Evolutionary conservation across 2,329 filamentous ascomycete genomes (phyloP).

Genomic region (Chaetomiaceae sp.): DNA sequence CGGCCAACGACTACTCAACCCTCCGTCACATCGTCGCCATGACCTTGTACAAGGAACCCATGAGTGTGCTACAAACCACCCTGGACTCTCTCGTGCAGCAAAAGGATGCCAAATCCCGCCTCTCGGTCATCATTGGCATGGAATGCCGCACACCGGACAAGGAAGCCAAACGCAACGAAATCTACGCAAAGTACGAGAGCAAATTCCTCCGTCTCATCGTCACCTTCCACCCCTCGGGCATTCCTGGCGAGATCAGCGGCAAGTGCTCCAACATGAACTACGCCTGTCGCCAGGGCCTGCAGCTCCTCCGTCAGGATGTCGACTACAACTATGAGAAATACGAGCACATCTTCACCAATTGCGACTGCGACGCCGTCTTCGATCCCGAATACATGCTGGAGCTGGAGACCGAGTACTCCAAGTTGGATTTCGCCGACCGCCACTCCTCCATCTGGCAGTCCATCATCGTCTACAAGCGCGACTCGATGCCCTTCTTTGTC

Average conservation of each 20-base stretch:
- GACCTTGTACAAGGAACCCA: conserved; percentile 17
- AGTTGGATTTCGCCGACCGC: conserved; percentile 8
- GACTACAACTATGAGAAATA: conserved; percentile 15
- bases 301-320: conserved; percentile 10
- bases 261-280: conserved; percentile 19
- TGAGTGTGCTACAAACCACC: conserved; percentile 12
- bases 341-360: conserved; percentile 19
- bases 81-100: conserved; percentile 15
- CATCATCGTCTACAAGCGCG: conserved; percentile 17
- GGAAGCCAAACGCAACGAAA: conserved; percentile 13
- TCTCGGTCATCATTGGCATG: conserved; percentile 17
- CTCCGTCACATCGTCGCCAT: conserved; percentile 17
- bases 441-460: conserved; percentile 18
- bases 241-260: conserved; percentile 13
- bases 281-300: conserved; percentile 13
- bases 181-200: conserved; percentile 13
- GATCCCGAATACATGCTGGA: conserved; percentile 13
- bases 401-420: conserved; percentile 13
- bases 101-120: conserved; percentile 13
- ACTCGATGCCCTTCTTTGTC: conserved; percentile 16
- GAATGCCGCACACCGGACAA: conserved; percentile 14
- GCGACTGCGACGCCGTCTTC: conserved; percentile 17
- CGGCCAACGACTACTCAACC: conserved; percentile 1
- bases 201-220: conserved; percentile 16
- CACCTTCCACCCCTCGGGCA: conserved; percentile 14